Evolutionary conservation across 1,139 yeast species (phyloP), one percentile per base, ranked within the genome.

Genomic region (Yamadazyma pseudoaaseri): DNA sequence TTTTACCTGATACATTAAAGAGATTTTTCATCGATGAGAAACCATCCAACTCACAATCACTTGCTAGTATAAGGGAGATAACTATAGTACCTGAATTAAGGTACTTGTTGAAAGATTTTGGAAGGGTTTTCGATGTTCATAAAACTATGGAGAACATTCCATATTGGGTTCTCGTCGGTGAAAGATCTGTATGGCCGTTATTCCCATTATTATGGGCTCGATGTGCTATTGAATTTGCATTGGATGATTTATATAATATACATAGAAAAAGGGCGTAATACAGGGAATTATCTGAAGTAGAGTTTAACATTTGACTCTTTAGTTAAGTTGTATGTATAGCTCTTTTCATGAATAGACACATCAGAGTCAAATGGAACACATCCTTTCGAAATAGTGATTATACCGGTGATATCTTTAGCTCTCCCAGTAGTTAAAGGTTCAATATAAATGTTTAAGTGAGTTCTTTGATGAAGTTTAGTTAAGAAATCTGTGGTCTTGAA

Each of bases 141-240:
- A 74, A 76, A 47, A 65, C 74, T 9, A 59, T 73, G 60, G 81
- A 80, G 38, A 89, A 86, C 52, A 83, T 89, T 20, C 86, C 89
- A 3, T 87, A 87, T 51, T 90, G 97, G 95, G 79, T 89, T 3
- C 64, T 75, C 34, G 89, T 90, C 21, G 99, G 99, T 4, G 97
- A 90, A 56, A 70, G 85, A 44, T 84, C 95, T 31, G 89, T 90
- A 0, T 92, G 98, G 98, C 96, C 96, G 1, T 76, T 86, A 40
- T 71, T 87, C 44, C 87, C 97, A 0, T 65, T 90, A 29, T 66
- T 94, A 27, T 82, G 90, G 79, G 85, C 96, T 0, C 67, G 99
- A 35, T 86, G 97, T 51, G 79, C 92, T 1, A 84, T 90, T 38
- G 99, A 92, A 61, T 86, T 85, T 62, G 85, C 90, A 20, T 67